Percentiles rank a stretch among this genome's conserved stretches.
These are phyloP conservation scores for Fusarium irregulare DNA, from an alignment of 2,329 filamentous ascomycete genomes.

Conservation along the genomic window DNA sequence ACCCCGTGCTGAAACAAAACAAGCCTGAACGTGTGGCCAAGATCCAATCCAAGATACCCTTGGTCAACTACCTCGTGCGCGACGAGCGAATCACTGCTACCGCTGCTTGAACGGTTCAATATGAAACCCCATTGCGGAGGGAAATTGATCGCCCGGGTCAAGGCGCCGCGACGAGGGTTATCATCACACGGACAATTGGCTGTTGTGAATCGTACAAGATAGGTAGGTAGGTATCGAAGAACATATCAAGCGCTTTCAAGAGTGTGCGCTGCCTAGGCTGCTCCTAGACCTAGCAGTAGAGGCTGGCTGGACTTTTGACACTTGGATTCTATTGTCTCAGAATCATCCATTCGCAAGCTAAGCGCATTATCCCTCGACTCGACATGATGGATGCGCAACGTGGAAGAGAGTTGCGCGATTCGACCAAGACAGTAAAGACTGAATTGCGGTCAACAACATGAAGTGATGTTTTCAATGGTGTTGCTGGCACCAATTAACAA, in stretches of 20 bases:
- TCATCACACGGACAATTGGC: constrained; percentile 34
- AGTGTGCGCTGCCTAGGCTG: constrained; percentile 17
- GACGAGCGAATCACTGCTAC: constrained; percentile 34
- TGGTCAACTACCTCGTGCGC: constrained; percentile 28
- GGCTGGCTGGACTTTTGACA: constrained; percentile 18
- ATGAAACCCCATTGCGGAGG: constrained; percentile 40
- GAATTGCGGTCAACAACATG: constrained; percentile 8
- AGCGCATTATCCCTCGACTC: constrained; percentile 33
- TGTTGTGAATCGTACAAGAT: neutral
- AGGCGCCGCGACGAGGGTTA: constrained; percentile 30
- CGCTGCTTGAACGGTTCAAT: constrained; percentile 34
- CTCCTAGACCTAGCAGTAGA: neutral
- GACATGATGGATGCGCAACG: constrained; percentile 17
- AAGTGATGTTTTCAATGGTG: neutral
- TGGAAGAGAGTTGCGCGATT: constrained; percentile 13
- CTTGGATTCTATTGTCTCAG: constrained; percentile 31
- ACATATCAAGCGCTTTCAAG: neutral
- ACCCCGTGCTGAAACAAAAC: constrained; percentile 46
- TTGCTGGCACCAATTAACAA: neutral
- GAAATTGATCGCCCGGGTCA: constrained; percentile 40
- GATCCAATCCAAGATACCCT: constrained; percentile 39
- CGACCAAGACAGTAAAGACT: neutral
- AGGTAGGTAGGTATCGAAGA: neutral
- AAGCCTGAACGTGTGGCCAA: constrained; percentile 41
- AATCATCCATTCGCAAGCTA: constrained; percentile 19